Conservation (phyloP, 768 basidiomycete species). For the Neoboletus brunneissimus region DNA sequence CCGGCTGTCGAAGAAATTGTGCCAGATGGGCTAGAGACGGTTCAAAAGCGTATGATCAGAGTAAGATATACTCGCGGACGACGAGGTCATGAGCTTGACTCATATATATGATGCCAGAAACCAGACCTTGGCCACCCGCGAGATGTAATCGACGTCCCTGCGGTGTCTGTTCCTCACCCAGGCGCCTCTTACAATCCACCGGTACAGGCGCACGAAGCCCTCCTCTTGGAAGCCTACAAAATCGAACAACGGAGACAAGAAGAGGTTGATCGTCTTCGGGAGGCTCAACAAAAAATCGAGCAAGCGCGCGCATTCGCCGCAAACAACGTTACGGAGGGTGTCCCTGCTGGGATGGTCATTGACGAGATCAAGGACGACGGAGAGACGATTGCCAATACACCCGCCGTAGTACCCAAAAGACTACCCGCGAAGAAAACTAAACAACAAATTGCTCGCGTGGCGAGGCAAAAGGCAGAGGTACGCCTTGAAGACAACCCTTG, state of each 20-base stretch:
- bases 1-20: constrained; percentile 36
- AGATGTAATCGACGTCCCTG: constrained; percentile 56
- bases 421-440: constrained; percentile 51
- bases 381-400: constrained; percentile 32
- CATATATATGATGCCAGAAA: constrained; percentile 36
- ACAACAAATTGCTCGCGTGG: constrained; percentile 68
- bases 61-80: constrained; percentile 30
- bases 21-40: constrained; percentile 39
- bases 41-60: constrained; percentile 49
- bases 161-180: constrained; percentile 69
- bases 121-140: constrained; percentile 48
- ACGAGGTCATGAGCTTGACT: background rate
- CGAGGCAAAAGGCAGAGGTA: constrained; percentile 63
- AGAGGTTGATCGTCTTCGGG: constrained; percentile 52
- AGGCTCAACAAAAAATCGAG: constrained; percentile 55
- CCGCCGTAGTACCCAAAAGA: constrained; percentile 38
- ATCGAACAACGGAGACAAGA: constrained; percentile 57
- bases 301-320: constrained; percentile 38
- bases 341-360: constrained; percentile 65
- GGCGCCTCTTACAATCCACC: constrained; percentile 92
- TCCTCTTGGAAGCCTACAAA: constrained; percentile 65
- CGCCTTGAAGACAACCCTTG: constrained; percentile 9
- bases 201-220: constrained; percentile 64
- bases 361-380: constrained; percentile 45
- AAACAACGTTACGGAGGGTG: constrained; percentile 33